These are phyloP conservation scores for Phaeosphaeria sp. DNA, from an alignment of 2,329 filamentous ascomycete species.

Conservation along the genomic window DNA sequence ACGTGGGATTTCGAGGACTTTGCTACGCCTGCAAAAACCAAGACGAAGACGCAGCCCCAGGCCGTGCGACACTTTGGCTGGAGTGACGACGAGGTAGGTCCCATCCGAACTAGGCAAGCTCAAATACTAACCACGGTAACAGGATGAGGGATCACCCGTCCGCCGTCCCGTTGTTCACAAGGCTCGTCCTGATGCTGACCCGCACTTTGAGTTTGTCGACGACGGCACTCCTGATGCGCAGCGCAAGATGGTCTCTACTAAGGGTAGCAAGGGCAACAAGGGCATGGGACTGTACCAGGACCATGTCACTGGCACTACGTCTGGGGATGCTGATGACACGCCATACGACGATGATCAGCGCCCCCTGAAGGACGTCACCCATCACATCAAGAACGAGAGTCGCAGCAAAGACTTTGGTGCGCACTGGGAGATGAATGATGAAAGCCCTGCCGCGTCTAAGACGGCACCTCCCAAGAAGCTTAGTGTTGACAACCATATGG, in stretches of 20 bases:
- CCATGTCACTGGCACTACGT: constrained; percentile 65
- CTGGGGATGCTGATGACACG: constrained; percentile 56
- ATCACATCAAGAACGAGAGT: constrained; percentile 74
- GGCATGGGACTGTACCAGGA: constrained; percentile 79
- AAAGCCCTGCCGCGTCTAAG: constrained; percentile 58
- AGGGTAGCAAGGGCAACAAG: constrained; percentile 66
- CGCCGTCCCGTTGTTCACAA: constrained; percentile 67
- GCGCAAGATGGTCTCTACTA: constrained; percentile 45
- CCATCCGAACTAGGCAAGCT: constrained; percentile 20
- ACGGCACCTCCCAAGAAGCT: constrained; percentile 52
- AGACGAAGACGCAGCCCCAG: constrained; percentile 68
- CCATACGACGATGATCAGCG: constrained; percentile 43
- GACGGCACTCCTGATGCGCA: constrained; percentile 67
- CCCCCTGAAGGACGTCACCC: constrained; percentile 72
- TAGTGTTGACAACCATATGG: constrained; percentile 66
- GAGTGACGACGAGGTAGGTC: constrained; percentile 70
- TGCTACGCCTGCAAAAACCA: constrained; percentile 78
- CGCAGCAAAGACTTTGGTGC: constrained; percentile 78
- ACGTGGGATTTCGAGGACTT: constrained; percentile 94
- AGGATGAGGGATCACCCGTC: constrained; percentile 65
- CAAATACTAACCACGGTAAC: constrained; percentile 43
- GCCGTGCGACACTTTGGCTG: constrained; percentile 79
- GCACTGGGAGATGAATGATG: constrained; percentile 79
- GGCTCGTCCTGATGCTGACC: constrained; percentile 78
- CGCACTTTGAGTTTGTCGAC: constrained; percentile 85